phyloP scores from a whole-genome alignment of 257 asterid genomes.

The Solanum gandarillasii region DNA sequence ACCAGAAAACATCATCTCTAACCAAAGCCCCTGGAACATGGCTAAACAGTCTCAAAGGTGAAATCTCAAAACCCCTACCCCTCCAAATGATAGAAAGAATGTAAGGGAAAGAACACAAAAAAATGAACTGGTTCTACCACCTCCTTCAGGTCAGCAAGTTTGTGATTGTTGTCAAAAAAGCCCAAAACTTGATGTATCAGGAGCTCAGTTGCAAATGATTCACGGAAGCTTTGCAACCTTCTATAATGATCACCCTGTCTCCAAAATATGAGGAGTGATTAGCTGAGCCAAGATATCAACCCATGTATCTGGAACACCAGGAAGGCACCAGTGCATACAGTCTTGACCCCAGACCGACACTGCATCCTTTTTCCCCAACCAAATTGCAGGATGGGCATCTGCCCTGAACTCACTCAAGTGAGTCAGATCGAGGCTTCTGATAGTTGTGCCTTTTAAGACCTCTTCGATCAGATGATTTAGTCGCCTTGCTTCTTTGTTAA shows the following conservation, averaged over 20 bases:
- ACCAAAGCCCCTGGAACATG: neutral
- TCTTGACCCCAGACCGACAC: slow-evolving; percentile 94
- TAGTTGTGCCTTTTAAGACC: slow-evolving; percentile 39
- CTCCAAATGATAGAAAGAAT: neutral
- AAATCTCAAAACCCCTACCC: neutral
- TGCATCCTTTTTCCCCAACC: slow-evolving; percentile 92
- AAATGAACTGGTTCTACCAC: neutral
- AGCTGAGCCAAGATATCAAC: slow-evolving; percentile 71
- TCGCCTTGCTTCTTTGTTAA: slow-evolving; percentile 76
- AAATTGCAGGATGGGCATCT: slow-evolving; percentile 91
- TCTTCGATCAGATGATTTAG: slow-evolving; percentile 55
- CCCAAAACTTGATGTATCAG: neutral
- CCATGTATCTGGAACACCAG: slow-evolving; percentile 97
- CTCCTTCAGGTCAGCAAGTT: neutral
- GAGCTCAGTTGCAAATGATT: neutral
- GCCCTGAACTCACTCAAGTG: slow-evolving; percentile 82
- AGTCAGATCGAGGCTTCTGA: slow-evolving; percentile 49
- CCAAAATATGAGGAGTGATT: slow-evolving; percentile 32
- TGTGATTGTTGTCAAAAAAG: neutral
- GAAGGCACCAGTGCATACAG: slow-evolving; percentile 99
- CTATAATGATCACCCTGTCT: slow-evolving; percentile 7
- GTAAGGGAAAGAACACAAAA: neutral
- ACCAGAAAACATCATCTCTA: neutral
- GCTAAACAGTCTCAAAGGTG: neutral
- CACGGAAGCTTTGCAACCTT: neutral